Percentiles rank a stretch among this genome's conserved stretches.
Evolutionary conservation across 805 yeast genomes (phyloP).

Genomic region (Hyphopichia homilentoma): DNA sequence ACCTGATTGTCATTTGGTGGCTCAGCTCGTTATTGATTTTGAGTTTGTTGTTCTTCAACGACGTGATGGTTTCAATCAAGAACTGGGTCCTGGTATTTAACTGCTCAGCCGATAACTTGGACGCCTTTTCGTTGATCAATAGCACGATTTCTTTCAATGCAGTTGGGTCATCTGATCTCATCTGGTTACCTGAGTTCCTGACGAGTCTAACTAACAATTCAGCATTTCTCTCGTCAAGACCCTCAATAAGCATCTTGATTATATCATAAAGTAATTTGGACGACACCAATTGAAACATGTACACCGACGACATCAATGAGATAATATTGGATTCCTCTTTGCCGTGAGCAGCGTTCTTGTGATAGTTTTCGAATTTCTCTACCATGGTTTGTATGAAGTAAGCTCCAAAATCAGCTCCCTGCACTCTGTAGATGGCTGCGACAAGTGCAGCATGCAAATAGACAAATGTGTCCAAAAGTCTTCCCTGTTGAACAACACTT

Average conservation of each 20-base stretch:
- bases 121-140: constrained; percentile 47
- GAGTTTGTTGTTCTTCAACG: constrained; percentile 80
- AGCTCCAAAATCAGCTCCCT: constrained; percentile 91
- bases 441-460: constrained; percentile 75
- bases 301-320: constrained; percentile 72
- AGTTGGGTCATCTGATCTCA: constrained; percentile 86
- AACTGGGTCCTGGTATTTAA: constrained; percentile 69
- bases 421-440: constrained; percentile 68
- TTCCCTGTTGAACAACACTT: constrained; percentile 58
- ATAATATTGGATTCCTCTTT: constrained; percentile 62
- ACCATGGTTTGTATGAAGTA: constrained; percentile 73
- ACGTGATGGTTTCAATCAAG: constrained; percentile 78
- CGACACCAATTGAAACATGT: constrained; percentile 72
- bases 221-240: constrained; percentile 66
- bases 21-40: constrained; percentile 52
- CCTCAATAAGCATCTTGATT: constrained; percentile 49
- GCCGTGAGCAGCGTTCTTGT: constrained; percentile 24
- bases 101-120: constrained; percentile 30
- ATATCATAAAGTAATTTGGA: constrained; percentile 76
- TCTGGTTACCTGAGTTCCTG: constrained; percentile 73
- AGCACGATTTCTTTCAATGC: constrained; percentile 77
- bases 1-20: constrained; percentile 48
- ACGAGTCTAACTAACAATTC: constrained; percentile 73
- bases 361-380: constrained; percentile 56
- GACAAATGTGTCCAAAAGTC: constrained; percentile 73